These are phyloP conservation scores for Claviceps africana DNA, from an alignment of 2,329 filamentous ascomycete species.

Conservation along the genomic window DNA sequence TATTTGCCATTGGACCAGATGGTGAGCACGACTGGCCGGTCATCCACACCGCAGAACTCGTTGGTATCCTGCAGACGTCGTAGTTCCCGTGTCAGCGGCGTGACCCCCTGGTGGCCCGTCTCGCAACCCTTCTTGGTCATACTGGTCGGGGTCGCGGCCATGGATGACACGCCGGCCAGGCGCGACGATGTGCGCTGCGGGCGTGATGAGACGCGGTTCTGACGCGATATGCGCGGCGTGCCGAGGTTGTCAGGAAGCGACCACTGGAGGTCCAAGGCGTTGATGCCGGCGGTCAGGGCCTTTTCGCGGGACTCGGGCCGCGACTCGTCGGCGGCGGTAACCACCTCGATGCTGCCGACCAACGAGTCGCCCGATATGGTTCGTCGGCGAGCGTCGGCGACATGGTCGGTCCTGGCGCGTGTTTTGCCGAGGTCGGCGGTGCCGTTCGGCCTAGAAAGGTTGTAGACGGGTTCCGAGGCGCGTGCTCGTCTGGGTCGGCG, in stretches of 20 bases:
- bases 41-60: conserved; percentile 46
- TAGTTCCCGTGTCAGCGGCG: conserved; percentile 42
- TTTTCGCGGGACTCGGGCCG: conserved; percentile 6
- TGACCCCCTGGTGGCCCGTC: conserved; percentile 32
- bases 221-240: conserved; percentile 20
- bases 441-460: conserved; percentile 47
- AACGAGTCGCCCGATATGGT: conserved; percentile 30
- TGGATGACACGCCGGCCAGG: conserved; percentile 21
- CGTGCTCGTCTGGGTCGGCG: conserved; percentile 41
- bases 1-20: conserved; percentile 54
- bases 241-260: conserved; percentile 25
- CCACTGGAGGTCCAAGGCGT: conserved; percentile 33
- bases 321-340: conserved; percentile 9
- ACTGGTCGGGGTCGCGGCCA: conserved; percentile 34
- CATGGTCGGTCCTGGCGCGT: conserved; percentile 36
- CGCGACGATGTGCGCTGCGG: conserved; percentile 30
- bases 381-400: conserved; percentile 29
- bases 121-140: conserved; percentile 49
- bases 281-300: conserved; percentile 15
- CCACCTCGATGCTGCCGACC: conserved; percentile 13
- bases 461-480: conserved; percentile 48
- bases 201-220: conserved; percentile 17
- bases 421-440: conserved; percentile 46
- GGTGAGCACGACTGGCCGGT: conserved; percentile 40
- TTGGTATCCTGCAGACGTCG: conserved; percentile 47